Evolutionary conservation across 148 eudicot genomes (phyloP).

Genomic region (Cornus kousa): DNA sequence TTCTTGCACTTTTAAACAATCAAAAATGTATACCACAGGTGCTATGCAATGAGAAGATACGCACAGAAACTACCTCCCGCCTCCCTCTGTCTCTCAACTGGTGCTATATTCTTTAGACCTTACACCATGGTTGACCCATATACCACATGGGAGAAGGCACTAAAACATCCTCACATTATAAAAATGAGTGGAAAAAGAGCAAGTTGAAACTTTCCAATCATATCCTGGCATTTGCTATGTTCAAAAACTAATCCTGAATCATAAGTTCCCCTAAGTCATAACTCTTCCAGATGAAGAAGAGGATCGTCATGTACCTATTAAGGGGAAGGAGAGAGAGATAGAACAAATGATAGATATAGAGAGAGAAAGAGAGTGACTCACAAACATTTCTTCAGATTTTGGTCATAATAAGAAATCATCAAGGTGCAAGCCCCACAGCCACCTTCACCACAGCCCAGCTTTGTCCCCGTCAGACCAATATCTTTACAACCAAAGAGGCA

Average conservation of each 20-base stretch:
- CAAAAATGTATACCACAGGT: neutral
- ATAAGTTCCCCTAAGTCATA: neutral
- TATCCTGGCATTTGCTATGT: neutral
- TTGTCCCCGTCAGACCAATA: conserved; percentile 82
- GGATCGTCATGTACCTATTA: neutral
- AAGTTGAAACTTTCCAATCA: neutral
- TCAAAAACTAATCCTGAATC: conserved; percentile 2
- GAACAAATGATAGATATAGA: too few species aligned
- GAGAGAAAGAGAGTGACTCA: conserved; percentile 40
- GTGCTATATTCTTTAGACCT: too few species aligned
- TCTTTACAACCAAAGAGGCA: conserved; percentile 44
- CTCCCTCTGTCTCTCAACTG: neutral
- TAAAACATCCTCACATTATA: neutral
- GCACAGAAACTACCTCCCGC: neutral
- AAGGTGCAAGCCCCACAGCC: conserved; percentile 99
- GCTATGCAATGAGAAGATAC: neutral
- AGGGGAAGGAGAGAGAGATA: neutral
- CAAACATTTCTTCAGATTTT: conserved; percentile 73
- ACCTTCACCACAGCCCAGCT: conserved; percentile 98
- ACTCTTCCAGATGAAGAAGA: neutral
- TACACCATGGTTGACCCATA: neutral
- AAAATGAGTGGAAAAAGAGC: neutral
- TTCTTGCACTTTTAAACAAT: neutral
- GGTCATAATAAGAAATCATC: conserved; percentile 79
- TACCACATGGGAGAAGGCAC: neutral